Evolutionary conservation across 139 green algal species (phyloP).

Genomic region (Pseudopediastrum boryanum): DNA sequence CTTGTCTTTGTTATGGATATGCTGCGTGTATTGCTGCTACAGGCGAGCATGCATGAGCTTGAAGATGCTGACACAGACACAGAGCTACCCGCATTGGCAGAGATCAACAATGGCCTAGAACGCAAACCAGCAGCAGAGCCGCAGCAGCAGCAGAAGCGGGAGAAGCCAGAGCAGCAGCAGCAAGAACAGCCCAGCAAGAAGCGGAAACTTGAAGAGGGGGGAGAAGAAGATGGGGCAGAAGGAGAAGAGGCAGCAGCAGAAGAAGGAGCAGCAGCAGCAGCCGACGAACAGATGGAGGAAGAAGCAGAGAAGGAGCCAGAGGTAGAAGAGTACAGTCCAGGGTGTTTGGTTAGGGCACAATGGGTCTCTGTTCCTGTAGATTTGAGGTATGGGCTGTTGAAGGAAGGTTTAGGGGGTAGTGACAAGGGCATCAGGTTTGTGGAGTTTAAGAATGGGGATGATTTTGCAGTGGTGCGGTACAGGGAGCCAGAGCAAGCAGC

Average conservation of each 20-base stretch:
- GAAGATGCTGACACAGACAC: constrained; percentile 27
- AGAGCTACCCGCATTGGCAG: not conserved
- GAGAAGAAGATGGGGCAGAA: not conserved
- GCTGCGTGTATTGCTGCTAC: not conserved
- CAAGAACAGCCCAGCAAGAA: not conserved
- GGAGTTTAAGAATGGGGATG: no score
- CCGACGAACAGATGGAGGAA: not conserved
- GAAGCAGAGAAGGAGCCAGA: not conserved
- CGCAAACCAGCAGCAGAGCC: not conserved
- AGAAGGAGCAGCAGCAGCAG: constrained; percentile 3
- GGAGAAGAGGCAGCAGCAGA: constrained; percentile 7
- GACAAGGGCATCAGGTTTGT: no score
- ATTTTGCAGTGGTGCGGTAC: no score
- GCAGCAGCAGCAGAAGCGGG: constrained; percentile 16
- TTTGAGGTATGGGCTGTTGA: no score
- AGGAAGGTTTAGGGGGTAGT: not conserved
- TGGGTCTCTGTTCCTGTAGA: no score
- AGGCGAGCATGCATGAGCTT: constrained; percentile 30
- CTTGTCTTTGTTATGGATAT: constrained; percentile 8
- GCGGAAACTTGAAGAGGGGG: constrained; percentile 1
- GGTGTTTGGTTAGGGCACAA: no score
- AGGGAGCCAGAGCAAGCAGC: no score
- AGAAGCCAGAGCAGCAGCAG: constrained; percentile 18
- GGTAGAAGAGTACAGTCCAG: constrained; percentile 28
- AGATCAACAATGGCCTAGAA: constrained; percentile 25